Percentiles rank a stretch among this genome's conserved stretches.
Conservation (phyloP, 2,329 filamentous ascomycete species). For the Colletotrichum sp. region DNA sequence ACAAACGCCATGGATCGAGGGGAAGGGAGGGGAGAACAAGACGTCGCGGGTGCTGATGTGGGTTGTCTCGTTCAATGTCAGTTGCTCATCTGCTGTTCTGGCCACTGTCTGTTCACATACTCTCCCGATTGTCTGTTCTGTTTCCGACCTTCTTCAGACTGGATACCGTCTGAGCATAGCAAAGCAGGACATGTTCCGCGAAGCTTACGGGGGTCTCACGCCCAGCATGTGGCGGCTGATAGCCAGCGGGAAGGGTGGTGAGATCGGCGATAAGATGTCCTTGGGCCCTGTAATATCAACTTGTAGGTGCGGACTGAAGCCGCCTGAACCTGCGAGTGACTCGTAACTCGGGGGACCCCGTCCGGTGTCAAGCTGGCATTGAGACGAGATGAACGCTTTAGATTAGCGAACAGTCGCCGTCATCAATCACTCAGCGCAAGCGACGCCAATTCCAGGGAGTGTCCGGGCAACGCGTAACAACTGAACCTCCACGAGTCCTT, state of each 20-base stretch:
- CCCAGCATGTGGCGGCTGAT: background rate
- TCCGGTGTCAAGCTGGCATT: background rate
- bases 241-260: background rate
- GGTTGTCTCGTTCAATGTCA: background rate
- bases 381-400: conserved; percentile 2
- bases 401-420: background rate
- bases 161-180: background rate
- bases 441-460: background rate
- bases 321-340: background rate
- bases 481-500: background rate
- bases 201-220: background rate
- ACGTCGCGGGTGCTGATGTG: background rate
- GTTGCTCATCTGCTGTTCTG: background rate
- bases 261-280: conserved; percentile 3
- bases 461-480: background rate
- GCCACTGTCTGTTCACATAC: background rate
- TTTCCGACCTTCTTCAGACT: background rate
- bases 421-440: background rate
- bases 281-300: background rate
- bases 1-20: conserved; percentile 1
- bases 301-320: background rate
- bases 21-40: background rate
- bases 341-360: background rate
- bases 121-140: background rate
- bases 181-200: background rate